Percentiles rank a stretch among this genome's conserved stretches.
These are phyloP conservation scores for Podaxis sp. DNA, from an alignment of 768 basidiomycete genomes.

Conservation along the genomic window DNA sequence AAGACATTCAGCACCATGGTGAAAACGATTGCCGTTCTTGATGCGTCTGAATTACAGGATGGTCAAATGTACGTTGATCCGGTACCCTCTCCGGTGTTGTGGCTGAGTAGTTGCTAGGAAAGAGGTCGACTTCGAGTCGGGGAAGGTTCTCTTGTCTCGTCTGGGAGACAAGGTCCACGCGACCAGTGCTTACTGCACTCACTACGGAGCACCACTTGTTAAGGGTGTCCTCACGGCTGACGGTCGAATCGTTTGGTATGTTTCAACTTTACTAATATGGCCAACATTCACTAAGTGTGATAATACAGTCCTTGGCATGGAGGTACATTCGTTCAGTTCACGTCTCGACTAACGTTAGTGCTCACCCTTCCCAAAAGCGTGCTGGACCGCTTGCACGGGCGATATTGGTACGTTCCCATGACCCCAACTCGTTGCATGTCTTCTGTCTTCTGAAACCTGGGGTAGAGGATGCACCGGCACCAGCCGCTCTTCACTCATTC, in stretches of 20 bases:
- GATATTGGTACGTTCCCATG: slow-evolving; percentile 58
- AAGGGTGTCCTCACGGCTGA: slow-evolving; percentile 80
- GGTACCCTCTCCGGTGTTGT: neutral
- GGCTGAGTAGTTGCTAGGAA: slow-evolving; percentile 50
- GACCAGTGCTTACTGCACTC: slow-evolving; percentile 84
- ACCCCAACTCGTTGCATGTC: neutral
- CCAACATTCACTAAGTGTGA: neutral
- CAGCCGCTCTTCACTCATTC: slow-evolving; percentile 78
- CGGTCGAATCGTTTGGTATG: slow-evolving; percentile 77
- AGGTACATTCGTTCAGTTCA: slow-evolving; percentile 41
- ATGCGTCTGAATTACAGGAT: slow-evolving; percentile 56
- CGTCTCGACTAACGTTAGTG: neutral
- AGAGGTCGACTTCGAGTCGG: slow-evolving; percentile 74
- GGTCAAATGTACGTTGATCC: slow-evolving; percentile 53
- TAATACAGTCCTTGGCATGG: slow-evolving; percentile 78
- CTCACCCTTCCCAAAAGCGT: slow-evolving; percentile 45
- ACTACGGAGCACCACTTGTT: slow-evolving; percentile 85
- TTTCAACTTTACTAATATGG: slow-evolving; percentile 7
- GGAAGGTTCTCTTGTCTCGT: slow-evolving; percentile 75
- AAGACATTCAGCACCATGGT: slow-evolving; percentile 28
- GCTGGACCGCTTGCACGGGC: slow-evolving; percentile 83
- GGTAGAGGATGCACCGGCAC: slow-evolving; percentile 86
- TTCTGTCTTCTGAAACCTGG: slow-evolving; percentile 19
- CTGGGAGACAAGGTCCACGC: slow-evolving; percentile 75
- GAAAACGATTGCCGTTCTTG: slow-evolving; percentile 56